These are phyloP conservation scores for Tritrichomonas foetus DNA, from an alignment of 208 protist genomes.

Conservation along the genomic window DNA sequence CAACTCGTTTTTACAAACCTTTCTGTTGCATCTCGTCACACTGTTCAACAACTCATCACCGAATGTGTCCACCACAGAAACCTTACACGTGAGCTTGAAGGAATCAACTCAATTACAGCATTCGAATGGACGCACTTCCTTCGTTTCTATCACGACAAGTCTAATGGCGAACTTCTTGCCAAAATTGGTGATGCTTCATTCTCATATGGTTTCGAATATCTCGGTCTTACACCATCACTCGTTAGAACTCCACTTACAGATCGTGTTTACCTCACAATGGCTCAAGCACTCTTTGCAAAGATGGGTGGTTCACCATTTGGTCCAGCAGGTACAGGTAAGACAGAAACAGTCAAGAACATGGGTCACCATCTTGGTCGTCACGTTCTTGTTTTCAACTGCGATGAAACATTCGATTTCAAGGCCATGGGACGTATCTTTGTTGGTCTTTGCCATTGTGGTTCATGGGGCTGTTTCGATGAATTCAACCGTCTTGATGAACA, in stretches of 20 bases:
- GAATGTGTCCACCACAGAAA: slow-evolving; percentile 95
- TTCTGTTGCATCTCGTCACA: neutral
- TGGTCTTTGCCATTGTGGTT: slow-evolving; percentile 96
- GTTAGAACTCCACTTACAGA: slow-evolving; percentile 98
- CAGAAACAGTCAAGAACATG: slow-evolving; percentile 87
- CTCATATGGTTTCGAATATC: slow-evolving; percentile 96
- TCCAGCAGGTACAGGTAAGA: slow-evolving; percentile 95
- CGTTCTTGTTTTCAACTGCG: slow-evolving; percentile 98
- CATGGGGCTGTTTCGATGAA: slow-evolving; percentile 99
- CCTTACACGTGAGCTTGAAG: slow-evolving; percentile 69
- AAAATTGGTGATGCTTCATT: slow-evolving; percentile 74
- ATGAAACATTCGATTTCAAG: slow-evolving; percentile 96
- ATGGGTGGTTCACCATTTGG: slow-evolving; percentile 93
- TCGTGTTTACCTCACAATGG: slow-evolving; percentile 94
- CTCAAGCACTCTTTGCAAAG: slow-evolving; percentile 79
- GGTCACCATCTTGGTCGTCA: slow-evolving; percentile 90
- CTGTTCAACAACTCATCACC: slow-evolving; percentile 81
- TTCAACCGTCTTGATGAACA: slow-evolving; percentile 96
- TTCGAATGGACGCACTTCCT: slow-evolving; percentile 31
- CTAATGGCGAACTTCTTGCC: neutral
- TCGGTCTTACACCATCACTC: slow-evolving; percentile 85
- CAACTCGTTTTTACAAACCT: slow-evolving; percentile 28
- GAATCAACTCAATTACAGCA: slow-evolving; percentile 47
- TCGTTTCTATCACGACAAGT: slow-evolving; percentile 23
- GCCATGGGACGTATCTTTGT: slow-evolving; percentile 96